Evolutionary conservation across 1,284 basidiomycete species (phyloP).

Genomic region (Trichosporon asahii): DNA sequence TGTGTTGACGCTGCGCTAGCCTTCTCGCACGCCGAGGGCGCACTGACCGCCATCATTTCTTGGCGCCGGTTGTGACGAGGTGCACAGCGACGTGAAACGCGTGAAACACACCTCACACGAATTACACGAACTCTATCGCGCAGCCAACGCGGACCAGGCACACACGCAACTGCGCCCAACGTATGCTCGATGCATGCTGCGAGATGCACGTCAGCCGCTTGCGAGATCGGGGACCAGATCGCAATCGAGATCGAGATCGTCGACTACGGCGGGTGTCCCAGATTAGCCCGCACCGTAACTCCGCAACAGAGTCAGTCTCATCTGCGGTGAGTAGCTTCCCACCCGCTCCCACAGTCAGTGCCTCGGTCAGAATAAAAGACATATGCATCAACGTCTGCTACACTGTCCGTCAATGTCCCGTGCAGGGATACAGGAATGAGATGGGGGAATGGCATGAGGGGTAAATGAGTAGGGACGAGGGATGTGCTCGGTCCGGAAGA

Average conservation of each 20-base stretch:
- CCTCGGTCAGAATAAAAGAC: background rate
- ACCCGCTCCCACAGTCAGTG: too few relatives aligned
- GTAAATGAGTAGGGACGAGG: background rate
- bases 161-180: background rate
- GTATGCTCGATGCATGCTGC: background rate
- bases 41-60: background rate
- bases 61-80: background rate
- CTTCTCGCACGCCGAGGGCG: too few relatives aligned
- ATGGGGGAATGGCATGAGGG: constrained; percentile 3
- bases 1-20: too few relatives aligned
- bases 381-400: background rate
- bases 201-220: too few relatives aligned
- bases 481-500: background rate
- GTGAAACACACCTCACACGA: background rate
- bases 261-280: too few relatives aligned
- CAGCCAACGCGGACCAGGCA: background rate
- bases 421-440: background rate
- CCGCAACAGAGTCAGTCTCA: too few relatives aligned
- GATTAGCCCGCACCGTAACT: too few relatives aligned
- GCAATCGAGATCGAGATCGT: too few relatives aligned
- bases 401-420: background rate
- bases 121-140: too few relatives aligned
- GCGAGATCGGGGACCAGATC: too few relatives aligned
- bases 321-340: too few relatives aligned
- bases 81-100: background rate